Conservation (phyloP, 1,284 basidiomycete species). For the Cutaneotrichosporon cutaneum region DNA sequence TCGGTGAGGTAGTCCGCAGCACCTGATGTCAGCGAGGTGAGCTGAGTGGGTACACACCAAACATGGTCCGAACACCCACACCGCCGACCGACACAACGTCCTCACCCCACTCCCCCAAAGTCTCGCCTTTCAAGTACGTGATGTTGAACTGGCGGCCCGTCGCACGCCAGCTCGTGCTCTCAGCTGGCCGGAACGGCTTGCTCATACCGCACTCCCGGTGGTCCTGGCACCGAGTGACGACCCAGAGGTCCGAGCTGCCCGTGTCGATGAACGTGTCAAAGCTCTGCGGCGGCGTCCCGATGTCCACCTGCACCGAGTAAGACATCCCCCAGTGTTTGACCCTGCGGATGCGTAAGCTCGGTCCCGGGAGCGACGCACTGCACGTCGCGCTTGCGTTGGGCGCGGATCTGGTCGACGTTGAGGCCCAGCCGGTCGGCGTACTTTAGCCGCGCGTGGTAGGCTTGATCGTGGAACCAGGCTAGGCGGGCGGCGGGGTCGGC, state of each 20-base stretch:
- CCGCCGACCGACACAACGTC: not conserved
- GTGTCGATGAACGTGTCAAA: slow-evolving; percentile 62
- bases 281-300: slow-evolving; percentile 53
- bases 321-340: slow-evolving; percentile 41
- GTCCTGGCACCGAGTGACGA: slow-evolving; percentile 36
- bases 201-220: slow-evolving; percentile 22
- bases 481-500: not conserved
- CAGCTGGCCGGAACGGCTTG: slow-evolving; percentile 18
- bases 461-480: not conserved
- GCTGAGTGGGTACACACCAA: not conserved
- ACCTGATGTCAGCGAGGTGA: not conserved
- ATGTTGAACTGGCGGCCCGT: slow-evolving; percentile 12
- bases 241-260: slow-evolving; percentile 59
- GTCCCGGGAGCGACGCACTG: not conserved
- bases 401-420: not conserved
- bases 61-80: not conserved
- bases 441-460: not conserved
- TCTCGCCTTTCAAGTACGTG: slow-evolving; percentile 4
- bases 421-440: not conserved
- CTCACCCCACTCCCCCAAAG: not conserved
- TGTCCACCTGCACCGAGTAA: slow-evolving; percentile 36
- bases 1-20: not conserved
- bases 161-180: slow-evolving; percentile 38
- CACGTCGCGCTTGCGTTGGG: not conserved
- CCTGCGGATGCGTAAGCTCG: slow-evolving; percentile 23